Evolutionary conservation across 495 filamentous ascomycete genomes (phyloP).

Genomic region (Trichoderma gamsii): DNA sequence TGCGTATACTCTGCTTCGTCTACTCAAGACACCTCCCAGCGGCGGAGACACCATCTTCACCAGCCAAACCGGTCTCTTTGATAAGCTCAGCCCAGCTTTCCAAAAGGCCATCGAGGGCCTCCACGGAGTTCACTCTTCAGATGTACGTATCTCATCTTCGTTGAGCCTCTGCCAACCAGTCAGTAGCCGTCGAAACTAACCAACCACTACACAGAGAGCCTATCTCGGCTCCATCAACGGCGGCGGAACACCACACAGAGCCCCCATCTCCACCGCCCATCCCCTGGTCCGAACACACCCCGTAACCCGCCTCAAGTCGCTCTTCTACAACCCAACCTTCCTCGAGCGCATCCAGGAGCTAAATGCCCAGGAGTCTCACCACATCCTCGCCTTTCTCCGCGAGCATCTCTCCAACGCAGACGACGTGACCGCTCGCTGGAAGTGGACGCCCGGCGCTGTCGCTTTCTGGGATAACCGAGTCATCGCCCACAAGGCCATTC

Average conservation of each 20-base stretch:
- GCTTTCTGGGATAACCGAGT: slow-evolving; percentile 69
- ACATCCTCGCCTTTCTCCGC: slow-evolving; percentile 57
- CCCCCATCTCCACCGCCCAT: slow-evolving; percentile 56
- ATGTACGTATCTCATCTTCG: slow-evolving; percentile 32
- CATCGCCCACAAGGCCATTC: slow-evolving; percentile 43
- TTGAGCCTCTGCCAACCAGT: neutral
- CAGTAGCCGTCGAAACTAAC: neutral
- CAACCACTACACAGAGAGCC: slow-evolving; percentile 47
- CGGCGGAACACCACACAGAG: slow-evolving; percentile 54
- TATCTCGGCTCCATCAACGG: slow-evolving; percentile 32
- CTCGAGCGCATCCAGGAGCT: slow-evolving; percentile 64
- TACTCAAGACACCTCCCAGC: slow-evolving; percentile 59
- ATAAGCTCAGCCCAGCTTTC: slow-evolving; percentile 57
- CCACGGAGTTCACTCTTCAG: slow-evolving; percentile 54
- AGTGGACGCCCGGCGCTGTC: slow-evolving; percentile 59
- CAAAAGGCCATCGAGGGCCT: slow-evolving; percentile 63
- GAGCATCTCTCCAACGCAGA: slow-evolving; percentile 32
- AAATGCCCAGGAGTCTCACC: slow-evolving; percentile 59
- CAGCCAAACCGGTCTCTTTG: slow-evolving; percentile 64
- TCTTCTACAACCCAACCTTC: slow-evolving; percentile 73
- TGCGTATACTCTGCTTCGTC: slow-evolving; percentile 60
- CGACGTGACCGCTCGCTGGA: slow-evolving; percentile 60
- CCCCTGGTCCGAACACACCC: slow-evolving; percentile 65
- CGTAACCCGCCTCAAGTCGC: slow-evolving; percentile 63
- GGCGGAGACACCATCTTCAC: slow-evolving; percentile 71